These are phyloP conservation scores for Penicillium sp. DNA, from an alignment of 2,329 filamentous ascomycete species.

Conservation along the genomic window DNA sequence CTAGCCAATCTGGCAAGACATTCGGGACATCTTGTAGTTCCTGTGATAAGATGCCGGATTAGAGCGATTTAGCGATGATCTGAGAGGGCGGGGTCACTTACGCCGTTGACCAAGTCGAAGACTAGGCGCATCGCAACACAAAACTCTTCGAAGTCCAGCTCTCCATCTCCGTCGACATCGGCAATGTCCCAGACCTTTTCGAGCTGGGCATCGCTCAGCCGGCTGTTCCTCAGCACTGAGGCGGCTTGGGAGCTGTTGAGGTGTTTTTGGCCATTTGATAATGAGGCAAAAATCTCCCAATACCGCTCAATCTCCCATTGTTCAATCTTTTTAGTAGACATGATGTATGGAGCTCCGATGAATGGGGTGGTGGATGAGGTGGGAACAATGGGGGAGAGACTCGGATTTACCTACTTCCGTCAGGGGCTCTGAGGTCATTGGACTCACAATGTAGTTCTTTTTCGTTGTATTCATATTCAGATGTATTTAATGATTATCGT, in stretches of 20 bases:
- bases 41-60: slow-evolving; percentile 45
- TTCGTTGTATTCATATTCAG: neutral
- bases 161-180: slow-evolving; percentile 95
- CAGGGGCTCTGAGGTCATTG: slow-evolving; percentile 26
- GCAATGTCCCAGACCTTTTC: slow-evolving; percentile 96
- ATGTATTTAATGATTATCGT: neutral
- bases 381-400: slow-evolving; percentile 13
- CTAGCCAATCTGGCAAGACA: slow-evolving; percentile 88
- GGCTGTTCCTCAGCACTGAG: slow-evolving; percentile 69
- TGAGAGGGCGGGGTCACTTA: slow-evolving; percentile 46
- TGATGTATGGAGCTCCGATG: slow-evolving; percentile 21
- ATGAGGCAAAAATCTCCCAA: slow-evolving; percentile 74
- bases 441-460: neutral
- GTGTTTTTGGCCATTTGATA: slow-evolving; percentile 62
- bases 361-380: slow-evolving; percentile 9
- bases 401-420: slow-evolving; percentile 27
- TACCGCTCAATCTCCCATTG: slow-evolving; percentile 74
- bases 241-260: slow-evolving; percentile 69
- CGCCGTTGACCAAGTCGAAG: slow-evolving; percentile 94
- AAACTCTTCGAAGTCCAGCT: slow-evolving; percentile 98
- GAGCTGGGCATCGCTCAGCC: slow-evolving; percentile 76
- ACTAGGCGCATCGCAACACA: slow-evolving; percentile 98
- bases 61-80: slow-evolving; percentile 1
- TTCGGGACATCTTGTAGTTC: slow-evolving; percentile 88
- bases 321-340: slow-evolving; percentile 57